These are phyloP conservation scores for Trichophyton equinum DNA, from an alignment of 2,329 filamentous ascomycete genomes.

Conservation along the genomic window DNA sequence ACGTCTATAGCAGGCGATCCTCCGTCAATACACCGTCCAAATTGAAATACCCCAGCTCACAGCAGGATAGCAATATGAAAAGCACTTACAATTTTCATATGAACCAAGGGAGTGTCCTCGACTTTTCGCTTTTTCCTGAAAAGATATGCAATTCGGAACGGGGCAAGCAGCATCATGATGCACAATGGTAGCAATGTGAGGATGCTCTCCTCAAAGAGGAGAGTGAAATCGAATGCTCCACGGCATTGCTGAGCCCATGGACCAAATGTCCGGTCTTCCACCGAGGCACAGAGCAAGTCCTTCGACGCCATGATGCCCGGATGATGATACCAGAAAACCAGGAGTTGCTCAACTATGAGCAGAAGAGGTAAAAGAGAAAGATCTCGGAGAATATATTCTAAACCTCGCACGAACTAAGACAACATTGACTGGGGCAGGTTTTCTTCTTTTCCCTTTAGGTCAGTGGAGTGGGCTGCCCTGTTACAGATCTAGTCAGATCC, in stretches of 20 bases:
- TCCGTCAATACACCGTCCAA: not conserved
- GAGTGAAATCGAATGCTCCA: conserved; percentile 34
- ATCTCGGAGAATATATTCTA: not conserved
- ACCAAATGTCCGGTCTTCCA: conserved; percentile 26
- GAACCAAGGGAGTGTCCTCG: conserved; percentile 20
- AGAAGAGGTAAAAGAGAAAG: not conserved
- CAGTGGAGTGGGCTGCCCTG: not conserved
- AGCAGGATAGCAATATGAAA: not conserved
- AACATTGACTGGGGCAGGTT: not conserved
- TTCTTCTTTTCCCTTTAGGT: not conserved
- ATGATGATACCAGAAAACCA: not conserved
- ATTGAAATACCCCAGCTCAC: not conserved
- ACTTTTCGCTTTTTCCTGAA: conserved; percentile 25
- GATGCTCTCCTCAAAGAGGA: conserved; percentile 36
- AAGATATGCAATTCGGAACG: conserved; percentile 27
- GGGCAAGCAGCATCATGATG: conserved; percentile 25
- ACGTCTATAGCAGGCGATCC: conserved; percentile 14
- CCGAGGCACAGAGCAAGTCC: conserved; percentile 16
- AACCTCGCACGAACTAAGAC: not conserved
- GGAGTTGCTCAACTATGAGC: not conserved
- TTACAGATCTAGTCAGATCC: not conserved
- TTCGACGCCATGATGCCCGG: not conserved
- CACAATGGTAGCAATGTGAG: conserved; percentile 27
- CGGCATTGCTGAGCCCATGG: conserved; percentile 26
- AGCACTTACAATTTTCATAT: conserved; percentile 26